phyloP scores from a whole-genome alignment of 441 rosid genomes.

The Gossypium schwendimanii region DNA sequence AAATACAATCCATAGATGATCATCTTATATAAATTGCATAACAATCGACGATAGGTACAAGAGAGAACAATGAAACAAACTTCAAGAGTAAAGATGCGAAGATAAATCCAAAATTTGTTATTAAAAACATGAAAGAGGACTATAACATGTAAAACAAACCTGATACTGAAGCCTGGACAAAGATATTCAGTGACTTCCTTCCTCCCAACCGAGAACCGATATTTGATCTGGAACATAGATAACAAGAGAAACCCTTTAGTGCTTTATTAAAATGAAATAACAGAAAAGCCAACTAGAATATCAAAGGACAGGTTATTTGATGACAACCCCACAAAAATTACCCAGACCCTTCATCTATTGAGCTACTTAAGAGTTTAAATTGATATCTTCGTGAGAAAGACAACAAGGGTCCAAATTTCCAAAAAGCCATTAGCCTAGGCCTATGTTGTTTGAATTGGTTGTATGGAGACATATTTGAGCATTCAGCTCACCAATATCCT shows the following conservation, averaged over 20 bases:
- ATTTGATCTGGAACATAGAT: constrained; percentile 27
- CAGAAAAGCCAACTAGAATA: background rate
- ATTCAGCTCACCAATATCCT: background rate
- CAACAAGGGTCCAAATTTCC: background rate
- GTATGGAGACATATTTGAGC: background rate
- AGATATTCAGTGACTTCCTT: constrained; percentile 20
- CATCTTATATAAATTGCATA: background rate
- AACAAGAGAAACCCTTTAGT: background rate
- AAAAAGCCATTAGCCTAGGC: background rate
- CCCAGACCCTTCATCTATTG: background rate
- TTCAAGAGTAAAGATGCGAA: background rate
- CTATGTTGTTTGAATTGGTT: background rate
- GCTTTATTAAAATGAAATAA: background rate
- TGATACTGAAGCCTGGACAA: constrained; percentile 35
- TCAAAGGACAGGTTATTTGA: background rate
- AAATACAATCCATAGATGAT: background rate
- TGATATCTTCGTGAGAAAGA: background rate
- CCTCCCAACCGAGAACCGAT: constrained; percentile 17
- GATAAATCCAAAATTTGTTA: background rate
- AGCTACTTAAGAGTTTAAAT: background rate
- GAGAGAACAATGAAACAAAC: background rate
- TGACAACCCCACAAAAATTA: background rate
- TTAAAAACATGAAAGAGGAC: background rate
- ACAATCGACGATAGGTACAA: background rate
- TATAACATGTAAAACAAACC: constrained; percentile 23